phyloP scores from a whole-genome alignment of 208 protist species.

The Leishmania major region DNA sequence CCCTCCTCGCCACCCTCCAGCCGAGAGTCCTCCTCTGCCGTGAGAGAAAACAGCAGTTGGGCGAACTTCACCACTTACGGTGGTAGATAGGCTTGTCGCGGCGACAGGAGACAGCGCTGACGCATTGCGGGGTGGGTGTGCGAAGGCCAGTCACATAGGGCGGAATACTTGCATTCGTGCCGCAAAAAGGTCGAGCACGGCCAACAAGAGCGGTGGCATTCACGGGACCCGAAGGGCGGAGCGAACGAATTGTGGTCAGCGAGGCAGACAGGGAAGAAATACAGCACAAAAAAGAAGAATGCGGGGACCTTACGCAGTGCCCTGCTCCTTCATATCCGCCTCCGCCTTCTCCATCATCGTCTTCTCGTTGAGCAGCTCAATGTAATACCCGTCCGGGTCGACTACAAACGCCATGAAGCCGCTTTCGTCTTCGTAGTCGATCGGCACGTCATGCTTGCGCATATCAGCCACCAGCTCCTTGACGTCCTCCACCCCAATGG shows the following conservation, averaged over 20 bases:
- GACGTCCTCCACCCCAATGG: constrained; percentile 84
- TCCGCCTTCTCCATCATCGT: constrained; percentile 68
- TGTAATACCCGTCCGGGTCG: constrained; percentile 86
- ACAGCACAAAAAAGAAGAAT: background rate
- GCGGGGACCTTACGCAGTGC: constrained; percentile 30
- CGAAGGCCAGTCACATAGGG: background rate
- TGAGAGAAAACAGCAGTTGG: background rate
- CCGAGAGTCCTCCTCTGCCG: background rate
- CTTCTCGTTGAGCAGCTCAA: constrained; percentile 84
- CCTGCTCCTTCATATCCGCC: constrained; percentile 76
- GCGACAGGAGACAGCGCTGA: background rate
- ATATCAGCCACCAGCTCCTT: constrained; percentile 50
- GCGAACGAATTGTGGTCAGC: background rate
- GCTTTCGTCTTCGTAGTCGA: constrained; percentile 74
- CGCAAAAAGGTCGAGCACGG: background rate
- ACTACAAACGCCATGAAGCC: constrained; percentile 89
- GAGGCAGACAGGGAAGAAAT: background rate
- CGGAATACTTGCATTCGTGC: background rate
- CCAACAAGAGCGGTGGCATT: background rate
- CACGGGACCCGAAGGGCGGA: background rate
- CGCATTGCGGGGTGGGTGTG: background rate
- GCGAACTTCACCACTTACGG: background rate
- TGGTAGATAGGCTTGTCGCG: background rate
- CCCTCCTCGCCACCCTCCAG: too few relatives aligned
- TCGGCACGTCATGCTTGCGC: constrained; percentile 46